Percentiles rank a stretch among this genome's conserved stretches.
Conservation (phyloP, 2,329 filamentous ascomycete genomes). For the Sporothrix brasiliensis region DNA sequence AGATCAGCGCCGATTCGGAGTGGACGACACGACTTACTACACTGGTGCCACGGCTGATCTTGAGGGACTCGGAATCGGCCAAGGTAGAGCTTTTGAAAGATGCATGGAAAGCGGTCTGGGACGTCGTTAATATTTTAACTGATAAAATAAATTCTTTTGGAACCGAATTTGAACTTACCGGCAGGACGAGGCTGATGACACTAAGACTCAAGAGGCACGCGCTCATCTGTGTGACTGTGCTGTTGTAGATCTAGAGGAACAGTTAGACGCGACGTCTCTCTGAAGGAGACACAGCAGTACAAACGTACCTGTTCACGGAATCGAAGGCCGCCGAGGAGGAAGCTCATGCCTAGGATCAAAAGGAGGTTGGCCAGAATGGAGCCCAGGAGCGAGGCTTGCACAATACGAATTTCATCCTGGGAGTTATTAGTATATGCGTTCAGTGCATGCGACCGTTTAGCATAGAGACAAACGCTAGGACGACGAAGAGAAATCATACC, state of each 20-base stretch:
- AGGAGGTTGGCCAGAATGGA: slow-evolving; percentile 88
- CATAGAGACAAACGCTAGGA: neutral
- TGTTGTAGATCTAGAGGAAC: slow-evolving; percentile 75
- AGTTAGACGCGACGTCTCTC: neutral
- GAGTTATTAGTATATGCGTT: slow-evolving; percentile 36
- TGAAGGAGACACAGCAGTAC: neutral
- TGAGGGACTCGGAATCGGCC: slow-evolving; percentile 72
- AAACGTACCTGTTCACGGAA: slow-evolving; percentile 76
- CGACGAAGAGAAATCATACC: slow-evolving; percentile 44
- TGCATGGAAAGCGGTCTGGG: slow-evolving; percentile 83
- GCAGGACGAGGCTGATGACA: slow-evolving; percentile 84
- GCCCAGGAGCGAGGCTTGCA: slow-evolving; percentile 85
- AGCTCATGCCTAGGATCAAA: slow-evolving; percentile 88
- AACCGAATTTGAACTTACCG: slow-evolving; percentile 55
- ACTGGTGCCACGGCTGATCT: slow-evolving; percentile 87
- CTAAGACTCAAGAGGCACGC: slow-evolving; percentile 87
- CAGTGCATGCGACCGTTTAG: neutral
- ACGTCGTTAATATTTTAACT: neutral
- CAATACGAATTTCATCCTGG: slow-evolving; percentile 80
- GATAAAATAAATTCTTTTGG: neutral
- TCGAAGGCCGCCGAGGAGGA: slow-evolving; percentile 81
- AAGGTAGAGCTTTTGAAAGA: slow-evolving; percentile 67
- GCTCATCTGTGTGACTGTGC: slow-evolving; percentile 94
- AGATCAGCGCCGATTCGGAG: neutral
- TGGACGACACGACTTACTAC: slow-evolving; percentile 59